Base-by-base conservation (phyloP, 1,139 yeast species). In the Hyphopichia buzzinii region DNA sequence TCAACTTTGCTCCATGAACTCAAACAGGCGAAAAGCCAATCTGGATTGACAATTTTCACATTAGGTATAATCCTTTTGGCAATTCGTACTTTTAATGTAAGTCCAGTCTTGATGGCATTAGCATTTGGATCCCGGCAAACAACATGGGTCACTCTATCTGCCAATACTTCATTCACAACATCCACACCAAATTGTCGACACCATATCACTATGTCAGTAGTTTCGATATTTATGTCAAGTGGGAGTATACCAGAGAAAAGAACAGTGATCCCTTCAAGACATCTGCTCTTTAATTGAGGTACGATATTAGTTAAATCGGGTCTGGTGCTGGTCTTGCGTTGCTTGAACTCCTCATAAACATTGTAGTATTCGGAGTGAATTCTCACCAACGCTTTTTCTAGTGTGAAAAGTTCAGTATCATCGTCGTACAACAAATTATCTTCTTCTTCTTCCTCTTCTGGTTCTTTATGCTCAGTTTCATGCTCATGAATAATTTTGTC, bases 171-270 rank as follows among this genome's bases (percentile, higher is more conserved):
- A 14, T 81, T 73, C 1, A 85, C 85, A 8, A 92, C 90, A 5
- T 71, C 72, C 0, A 96, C 97, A 0, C 98, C 98, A 69, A 92
- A 92, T 41, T 90, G 87, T 39, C 79, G 77, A 13, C 92, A 85
- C 97, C 97, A 90, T 19, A 83, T 79, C 2, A 90, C 97, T 34
- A 92, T 86, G 55, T 88, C 96, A 2, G 87, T 86, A 33, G 73
- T 63, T 37, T 84, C 82, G 14, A 86, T 64, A 40, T 80, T 76
- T 5, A 82, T 72, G 1, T 94, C 94, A 13, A 86, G 57, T 1
- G 97, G 97, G 15, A 92, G 75, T 12, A 90, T 72, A 0, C 97
- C 97, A 1, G 96, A 84, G 50, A 92, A 84, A 19, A 92, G 70
- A 39, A 92, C 77, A 1, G 80, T 79, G 32, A 83, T 75, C 3